phyloP scores from a whole-genome alignment of 2,329 filamentous ascomycete species.

The Fusarium nodosum region DNA sequence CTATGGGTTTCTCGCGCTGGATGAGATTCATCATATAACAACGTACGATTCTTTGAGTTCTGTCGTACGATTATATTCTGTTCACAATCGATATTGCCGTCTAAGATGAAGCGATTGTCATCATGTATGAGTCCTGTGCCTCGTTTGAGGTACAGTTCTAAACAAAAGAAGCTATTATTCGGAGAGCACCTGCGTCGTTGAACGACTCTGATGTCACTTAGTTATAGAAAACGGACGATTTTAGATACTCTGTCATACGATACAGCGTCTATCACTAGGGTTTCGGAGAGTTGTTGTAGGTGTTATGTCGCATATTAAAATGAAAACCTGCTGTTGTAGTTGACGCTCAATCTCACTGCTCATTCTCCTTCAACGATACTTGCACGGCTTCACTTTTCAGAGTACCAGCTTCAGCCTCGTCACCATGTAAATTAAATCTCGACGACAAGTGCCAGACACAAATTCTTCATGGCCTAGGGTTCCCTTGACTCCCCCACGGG shows the following conservation, averaged over 20 bases:
- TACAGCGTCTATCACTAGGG: accelerated
- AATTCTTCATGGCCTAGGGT: background rate
- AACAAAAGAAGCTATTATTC: constrained; percentile 6
- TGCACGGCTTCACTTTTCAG: background rate
- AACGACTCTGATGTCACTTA: constrained; percentile 11
- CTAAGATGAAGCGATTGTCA: background rate
- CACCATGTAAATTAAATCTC: background rate
- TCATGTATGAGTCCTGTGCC: background rate
- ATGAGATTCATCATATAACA: background rate
- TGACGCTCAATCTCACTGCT: background rate
- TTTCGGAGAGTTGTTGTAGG: accelerated
- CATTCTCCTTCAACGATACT: background rate
- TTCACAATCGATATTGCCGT: background rate
- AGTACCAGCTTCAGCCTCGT: background rate
- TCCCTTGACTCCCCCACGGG: background rate
- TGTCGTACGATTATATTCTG: constrained; percentile 1
- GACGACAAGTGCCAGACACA: background rate
- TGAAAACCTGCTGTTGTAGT: background rate
- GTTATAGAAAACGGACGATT: background rate
- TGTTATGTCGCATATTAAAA: constrained; percentile 1
- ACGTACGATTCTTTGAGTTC: constrained; percentile 12
- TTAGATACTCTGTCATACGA: background rate
- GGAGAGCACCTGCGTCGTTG: background rate
- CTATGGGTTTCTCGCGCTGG: background rate
- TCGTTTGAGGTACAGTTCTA: background rate